Evolutionary conservation across 2,329 filamentous ascomycete genomes (phyloP), one percentile per base, ranked within the genome.

Genomic region (Penicillium sp.): DNA sequence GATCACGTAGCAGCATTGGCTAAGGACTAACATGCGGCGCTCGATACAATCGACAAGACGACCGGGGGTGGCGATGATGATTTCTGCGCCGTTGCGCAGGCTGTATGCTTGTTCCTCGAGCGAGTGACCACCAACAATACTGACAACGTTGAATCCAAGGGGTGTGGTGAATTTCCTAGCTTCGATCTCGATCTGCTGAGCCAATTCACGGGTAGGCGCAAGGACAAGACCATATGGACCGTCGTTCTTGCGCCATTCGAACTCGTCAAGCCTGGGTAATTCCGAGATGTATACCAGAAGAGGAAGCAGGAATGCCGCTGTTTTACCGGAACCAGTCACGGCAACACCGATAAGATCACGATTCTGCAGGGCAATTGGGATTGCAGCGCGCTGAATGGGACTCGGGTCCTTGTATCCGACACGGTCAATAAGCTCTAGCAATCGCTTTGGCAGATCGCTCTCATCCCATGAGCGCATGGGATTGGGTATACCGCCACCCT

Each of bases 331-430:
- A 81, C 93, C 93, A 18, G 93, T 98, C 37, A 95, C 91, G 57
- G 93, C 93, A 28, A 98, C 92, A 77, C 92, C 93, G 57, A 98
- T 97, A n/a, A 98, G 80, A 72, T 98, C 93, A 62, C 93, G 84
- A 12, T 87, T 88, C 65, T 95, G 89, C 38, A 96, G 73, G 2
- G 93, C 93, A 61, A 98, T 95, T 2, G 93, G 93, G 46, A 98
- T 98, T 15, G 92, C 89, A 29, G 93, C 93, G 61, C 92, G 81
- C 67, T 98, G 93, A 57, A 98, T 91, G 0, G 93, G 82, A 1
- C 90, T 88, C 0, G 93, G 93, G 55, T 98, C 91, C 29, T 84
- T 86, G 69, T 98, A 98, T 38, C 93, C 93, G 39, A 95, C 91
- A 44, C 83, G 75, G 41, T 87, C 81, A 47, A 98, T 82, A 52